Conservation (phyloP, 257 asterid genomes). For the Solanum etuberosum region DNA sequence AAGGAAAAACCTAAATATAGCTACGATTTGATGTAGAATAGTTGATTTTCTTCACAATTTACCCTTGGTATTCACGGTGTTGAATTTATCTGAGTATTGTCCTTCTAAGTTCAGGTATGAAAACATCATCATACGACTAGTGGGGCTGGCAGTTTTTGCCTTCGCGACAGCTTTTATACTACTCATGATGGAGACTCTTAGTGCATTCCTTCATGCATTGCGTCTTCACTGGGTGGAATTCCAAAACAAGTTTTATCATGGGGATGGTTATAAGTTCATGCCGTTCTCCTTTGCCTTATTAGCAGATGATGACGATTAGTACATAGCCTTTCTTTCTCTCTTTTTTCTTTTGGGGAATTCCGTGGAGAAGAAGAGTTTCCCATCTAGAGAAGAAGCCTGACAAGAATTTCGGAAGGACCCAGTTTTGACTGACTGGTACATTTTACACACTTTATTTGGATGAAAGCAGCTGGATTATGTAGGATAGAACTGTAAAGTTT, state of each 20-base stretch:
- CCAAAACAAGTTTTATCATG: conserved; percentile 76
- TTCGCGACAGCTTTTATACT: conserved; percentile 82
- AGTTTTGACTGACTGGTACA: not conserved
- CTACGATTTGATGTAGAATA: not conserved
- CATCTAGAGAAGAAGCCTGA: not conserved
- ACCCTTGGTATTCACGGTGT: not conserved
- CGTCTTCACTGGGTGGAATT: conserved; percentile 97
- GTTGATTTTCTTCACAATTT: not conserved
- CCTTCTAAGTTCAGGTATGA: conserved; percentile 48
- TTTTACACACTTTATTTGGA: not conserved
- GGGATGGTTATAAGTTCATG: conserved; percentile 82
- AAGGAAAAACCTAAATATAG: not conserved
- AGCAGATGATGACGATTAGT: conserved; percentile 44
- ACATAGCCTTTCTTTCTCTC: not conserved
- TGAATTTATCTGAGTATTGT: not conserved
- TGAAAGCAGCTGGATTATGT: not conserved
- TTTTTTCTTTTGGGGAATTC: conserved; percentile 3
- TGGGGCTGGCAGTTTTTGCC: conserved; percentile 76
- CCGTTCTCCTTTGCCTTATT: conserved; percentile 72
- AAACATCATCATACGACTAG: conserved; percentile 53
- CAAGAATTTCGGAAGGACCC: not conserved
- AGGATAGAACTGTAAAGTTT: not conserved
- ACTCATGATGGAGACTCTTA: conserved; percentile 90
- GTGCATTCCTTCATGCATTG: conserved; percentile 90
- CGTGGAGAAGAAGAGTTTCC: conserved; percentile 4